These are phyloP conservation scores for Trichodelitschia bisporula DNA, from an alignment of 495 filamentous ascomycete genomes.

Conservation along the genomic window DNA sequence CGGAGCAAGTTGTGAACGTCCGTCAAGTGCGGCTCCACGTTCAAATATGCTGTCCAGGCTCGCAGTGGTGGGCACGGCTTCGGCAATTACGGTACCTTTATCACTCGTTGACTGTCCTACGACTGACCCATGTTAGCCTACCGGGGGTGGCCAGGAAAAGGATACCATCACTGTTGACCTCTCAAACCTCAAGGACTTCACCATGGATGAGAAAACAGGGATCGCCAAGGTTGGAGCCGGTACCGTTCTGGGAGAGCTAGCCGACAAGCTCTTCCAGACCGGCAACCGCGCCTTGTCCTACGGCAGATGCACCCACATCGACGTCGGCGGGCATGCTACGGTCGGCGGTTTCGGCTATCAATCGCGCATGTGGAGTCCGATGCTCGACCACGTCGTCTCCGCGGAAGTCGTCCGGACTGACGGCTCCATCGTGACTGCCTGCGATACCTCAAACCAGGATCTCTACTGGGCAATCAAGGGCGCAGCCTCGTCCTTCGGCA, in stretches of 20 bases:
- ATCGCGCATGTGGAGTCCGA: constrained; percentile 30
- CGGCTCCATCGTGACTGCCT: constrained; percentile 11
- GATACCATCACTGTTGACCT: constrained; percentile 22
- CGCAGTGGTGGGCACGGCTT: constrained; percentile 10
- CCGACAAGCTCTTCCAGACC: constrained; percentile 8
- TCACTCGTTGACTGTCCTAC: not conserved
- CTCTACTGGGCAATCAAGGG: constrained; percentile 21
- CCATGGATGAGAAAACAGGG: constrained; percentile 10
- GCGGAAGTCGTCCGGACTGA: constrained; percentile 15
- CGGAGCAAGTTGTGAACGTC: constrained; percentile 10
- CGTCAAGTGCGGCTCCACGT: constrained; percentile 9
- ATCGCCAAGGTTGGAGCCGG: constrained; percentile 10
- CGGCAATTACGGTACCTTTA: constrained; percentile 9
- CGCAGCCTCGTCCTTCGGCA: constrained; percentile 20
- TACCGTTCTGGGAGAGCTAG: constrained; percentile 10
- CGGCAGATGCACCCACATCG: constrained; percentile 12
- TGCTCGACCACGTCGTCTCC: constrained; percentile 26
- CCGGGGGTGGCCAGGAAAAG: constrained; percentile 22
- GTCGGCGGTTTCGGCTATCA: constrained; percentile 29
- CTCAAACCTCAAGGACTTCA: constrained; percentile 22
- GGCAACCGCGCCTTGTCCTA: constrained; percentile 12
- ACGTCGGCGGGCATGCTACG: constrained; percentile 12
- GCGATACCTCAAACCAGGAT: constrained; percentile 6
- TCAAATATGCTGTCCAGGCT: constrained; percentile 10
- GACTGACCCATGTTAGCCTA: not conserved